phyloP scores from a whole-genome alignment of 352 stramenopile genomes.

The Globisporangium camurandrum region DNA sequence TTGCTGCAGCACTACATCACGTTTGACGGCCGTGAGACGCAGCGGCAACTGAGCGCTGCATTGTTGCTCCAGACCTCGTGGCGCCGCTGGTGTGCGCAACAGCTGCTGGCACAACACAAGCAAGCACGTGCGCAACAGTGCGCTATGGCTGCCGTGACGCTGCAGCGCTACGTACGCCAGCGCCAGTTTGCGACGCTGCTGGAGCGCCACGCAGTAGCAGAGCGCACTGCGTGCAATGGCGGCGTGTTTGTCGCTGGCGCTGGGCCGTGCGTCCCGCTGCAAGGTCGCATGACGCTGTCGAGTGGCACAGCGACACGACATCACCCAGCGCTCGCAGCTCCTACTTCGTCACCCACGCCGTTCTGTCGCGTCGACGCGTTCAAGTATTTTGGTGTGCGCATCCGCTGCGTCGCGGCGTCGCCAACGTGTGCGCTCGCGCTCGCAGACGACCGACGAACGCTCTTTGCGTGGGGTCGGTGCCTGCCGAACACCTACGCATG shows the following conservation, averaged over 20 bases:
- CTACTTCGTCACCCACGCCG: conserved; percentile 8
- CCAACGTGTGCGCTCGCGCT: conserved; percentile 40
- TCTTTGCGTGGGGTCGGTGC: conserved; percentile 49
- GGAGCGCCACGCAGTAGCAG: conserved; percentile 39
- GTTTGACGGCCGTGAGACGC: conserved; percentile 32
- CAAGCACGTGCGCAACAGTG: conserved; percentile 22
- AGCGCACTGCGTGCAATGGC: conserved; percentile 46
- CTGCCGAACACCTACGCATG: conserved; percentile 31
- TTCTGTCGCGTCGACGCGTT: conserved; percentile 41
- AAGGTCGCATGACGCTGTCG: background rate
- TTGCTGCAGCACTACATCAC: conserved; percentile 41
- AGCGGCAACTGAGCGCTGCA: conserved; percentile 25
- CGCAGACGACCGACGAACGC: conserved; percentile 25
- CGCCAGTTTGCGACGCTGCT: conserved; percentile 38
- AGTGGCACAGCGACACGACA: background rate
- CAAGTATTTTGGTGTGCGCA: conserved; percentile 28
- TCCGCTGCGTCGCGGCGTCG: conserved; percentile 26
- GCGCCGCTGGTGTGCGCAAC: conserved; percentile 39
- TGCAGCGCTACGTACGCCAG: conserved; percentile 52
- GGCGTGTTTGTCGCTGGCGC: conserved; percentile 42
- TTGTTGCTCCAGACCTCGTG: conserved; percentile 63
- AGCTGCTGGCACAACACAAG: conserved; percentile 17
- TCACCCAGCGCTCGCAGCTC: conserved; percentile 1
- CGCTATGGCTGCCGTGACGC: conserved; percentile 29
- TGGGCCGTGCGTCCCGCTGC: conserved; percentile 23